A percentile compares a stretch with the other conserved stretches of the same genome.
Conservation (phyloP, 768 basidiomycete species). For the Russula sp. region DNA sequence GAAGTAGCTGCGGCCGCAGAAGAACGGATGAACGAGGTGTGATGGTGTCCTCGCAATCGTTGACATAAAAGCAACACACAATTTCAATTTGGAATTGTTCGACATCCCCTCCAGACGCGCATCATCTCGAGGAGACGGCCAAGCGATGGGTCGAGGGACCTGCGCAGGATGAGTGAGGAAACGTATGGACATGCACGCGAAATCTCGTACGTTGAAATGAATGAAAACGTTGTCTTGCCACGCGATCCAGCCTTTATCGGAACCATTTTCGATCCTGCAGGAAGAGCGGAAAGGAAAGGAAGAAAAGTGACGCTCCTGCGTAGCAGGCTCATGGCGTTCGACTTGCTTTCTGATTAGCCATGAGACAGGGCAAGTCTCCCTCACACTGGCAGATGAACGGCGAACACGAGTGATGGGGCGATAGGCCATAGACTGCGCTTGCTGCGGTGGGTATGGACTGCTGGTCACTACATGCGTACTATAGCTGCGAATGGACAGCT, state of each 20-base stretch:
- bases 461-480: too few relatives aligned
- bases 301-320: too few relatives aligned
- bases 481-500: background rate
- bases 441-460: background rate
- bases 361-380: too few relatives aligned
- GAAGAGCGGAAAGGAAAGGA: too few relatives aligned
- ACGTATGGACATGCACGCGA: too few relatives aligned
- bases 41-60: background rate
- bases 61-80: background rate
- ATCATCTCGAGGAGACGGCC: background rate
- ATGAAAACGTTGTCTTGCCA: too few relatives aligned
- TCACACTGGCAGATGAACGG: background rate
- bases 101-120: background rate
- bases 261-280: too few relatives aligned
- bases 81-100: background rate
- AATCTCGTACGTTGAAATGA: too few relatives aligned
- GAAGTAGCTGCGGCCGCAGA: slow-evolving; percentile 13
- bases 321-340: background rate
- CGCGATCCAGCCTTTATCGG: too few relatives aligned
- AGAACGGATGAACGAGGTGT: background rate
- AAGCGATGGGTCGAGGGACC: background rate
- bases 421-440: background rate
- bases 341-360: background rate
- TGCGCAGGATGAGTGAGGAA: too few relatives aligned
- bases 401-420: background rate